phyloP scores from a whole-genome alignment of 805 yeast genomes.

The Kluyveromyces lactis region DNA sequence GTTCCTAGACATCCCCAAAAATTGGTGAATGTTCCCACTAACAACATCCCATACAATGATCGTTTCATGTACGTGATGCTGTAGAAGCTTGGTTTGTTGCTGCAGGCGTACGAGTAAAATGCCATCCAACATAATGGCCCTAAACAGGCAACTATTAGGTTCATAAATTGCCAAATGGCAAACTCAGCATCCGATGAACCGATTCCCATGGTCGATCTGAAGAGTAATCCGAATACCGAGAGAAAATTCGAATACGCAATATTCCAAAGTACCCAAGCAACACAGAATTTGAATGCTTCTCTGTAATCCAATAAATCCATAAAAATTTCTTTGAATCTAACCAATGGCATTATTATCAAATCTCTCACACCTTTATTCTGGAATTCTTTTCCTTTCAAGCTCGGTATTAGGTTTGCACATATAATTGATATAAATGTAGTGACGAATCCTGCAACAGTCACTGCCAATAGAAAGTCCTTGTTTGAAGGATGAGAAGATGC shows the following conservation, averaged over 20 bases:
- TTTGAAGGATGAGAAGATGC: conserved; percentile 19
- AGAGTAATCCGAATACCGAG: conserved; percentile 30
- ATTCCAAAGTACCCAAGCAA: conserved; percentile 39
- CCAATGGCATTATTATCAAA: conserved; percentile 11
- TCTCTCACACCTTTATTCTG: no score
- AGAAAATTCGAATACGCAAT: conserved; percentile 30
- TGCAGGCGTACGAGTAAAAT: conserved; percentile 21
- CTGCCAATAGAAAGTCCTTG: conserved; percentile 31
- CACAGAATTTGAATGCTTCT: conserved; percentile 30
- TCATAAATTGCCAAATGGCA: conserved; percentile 33
- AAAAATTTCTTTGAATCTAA: conserved; percentile 24
- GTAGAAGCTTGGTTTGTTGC: conserved; percentile 5
- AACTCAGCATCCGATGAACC: conserved; percentile 33
- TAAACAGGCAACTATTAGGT: conserved; percentile 28
- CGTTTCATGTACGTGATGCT: conserved; percentile 20
- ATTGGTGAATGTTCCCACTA: conserved; percentile 28
- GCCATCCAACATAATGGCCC: conserved; percentile 35
- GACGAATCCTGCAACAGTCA: conserved; percentile 33
- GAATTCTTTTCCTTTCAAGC: conserved; percentile 20
- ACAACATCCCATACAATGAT: conserved; percentile 32
- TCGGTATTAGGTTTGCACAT: conserved; percentile 28
- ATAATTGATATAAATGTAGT: conserved; percentile 25
- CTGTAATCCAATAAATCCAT: conserved; percentile 5
- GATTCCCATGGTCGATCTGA: conserved; percentile 34
- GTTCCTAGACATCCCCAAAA: conserved; percentile 36